Conservation (phyloP, 352 stramenopile genomes). For the Pythium folliculosum region DNA sequence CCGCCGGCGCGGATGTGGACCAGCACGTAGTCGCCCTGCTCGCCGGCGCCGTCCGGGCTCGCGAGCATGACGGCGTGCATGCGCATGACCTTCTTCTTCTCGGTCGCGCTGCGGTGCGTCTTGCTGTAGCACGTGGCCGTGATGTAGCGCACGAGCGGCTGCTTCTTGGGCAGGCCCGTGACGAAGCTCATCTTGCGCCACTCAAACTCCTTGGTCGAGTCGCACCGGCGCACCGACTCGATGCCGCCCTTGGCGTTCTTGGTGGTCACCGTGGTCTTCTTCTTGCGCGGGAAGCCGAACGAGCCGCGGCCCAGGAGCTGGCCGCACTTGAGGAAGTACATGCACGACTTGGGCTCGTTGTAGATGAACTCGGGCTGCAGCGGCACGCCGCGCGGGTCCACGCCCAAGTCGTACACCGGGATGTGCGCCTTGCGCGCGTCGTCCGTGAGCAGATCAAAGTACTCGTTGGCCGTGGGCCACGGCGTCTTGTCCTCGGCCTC, state of each 20-base stretch:
- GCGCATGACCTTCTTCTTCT: slow-evolving; percentile 82
- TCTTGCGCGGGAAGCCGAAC: slow-evolving; percentile 72
- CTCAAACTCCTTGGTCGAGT: slow-evolving; percentile 68
- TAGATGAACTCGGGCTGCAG: slow-evolving; percentile 81
- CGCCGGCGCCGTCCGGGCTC: slow-evolving; percentile 41
- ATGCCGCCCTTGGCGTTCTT: slow-evolving; percentile 35
- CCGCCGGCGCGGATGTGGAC: slow-evolving; percentile 74
- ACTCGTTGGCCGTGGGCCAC: slow-evolving; percentile 72
- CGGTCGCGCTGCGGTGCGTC: slow-evolving; percentile 46
- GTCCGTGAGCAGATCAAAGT: slow-evolving; percentile 54
- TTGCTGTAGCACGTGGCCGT: slow-evolving; percentile 77
- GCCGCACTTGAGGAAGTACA: slow-evolving; percentile 75
- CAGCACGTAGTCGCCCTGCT: slow-evolving; percentile 61
- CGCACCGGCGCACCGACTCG: slow-evolving; percentile 23
- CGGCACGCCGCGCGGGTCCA: slow-evolving; percentile 70
- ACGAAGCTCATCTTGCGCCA: slow-evolving; percentile 87
- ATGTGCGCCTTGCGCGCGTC: slow-evolving; percentile 36
- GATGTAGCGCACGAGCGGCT: slow-evolving; percentile 73
- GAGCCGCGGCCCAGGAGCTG: slow-evolving; percentile 64
- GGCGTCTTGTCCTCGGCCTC: slow-evolving; percentile 63
- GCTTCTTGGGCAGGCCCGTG: slow-evolving; percentile 74
- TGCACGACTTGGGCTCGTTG: slow-evolving; percentile 67
- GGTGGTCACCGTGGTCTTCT: slow-evolving; percentile 37
- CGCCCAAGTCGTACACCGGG: slow-evolving; percentile 67
- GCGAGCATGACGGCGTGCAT: slow-evolving; percentile 84